phyloP scores from a whole-genome alignment of 2,329 filamentous ascomycete genomes.

The Diaporthe sp. region DNA sequence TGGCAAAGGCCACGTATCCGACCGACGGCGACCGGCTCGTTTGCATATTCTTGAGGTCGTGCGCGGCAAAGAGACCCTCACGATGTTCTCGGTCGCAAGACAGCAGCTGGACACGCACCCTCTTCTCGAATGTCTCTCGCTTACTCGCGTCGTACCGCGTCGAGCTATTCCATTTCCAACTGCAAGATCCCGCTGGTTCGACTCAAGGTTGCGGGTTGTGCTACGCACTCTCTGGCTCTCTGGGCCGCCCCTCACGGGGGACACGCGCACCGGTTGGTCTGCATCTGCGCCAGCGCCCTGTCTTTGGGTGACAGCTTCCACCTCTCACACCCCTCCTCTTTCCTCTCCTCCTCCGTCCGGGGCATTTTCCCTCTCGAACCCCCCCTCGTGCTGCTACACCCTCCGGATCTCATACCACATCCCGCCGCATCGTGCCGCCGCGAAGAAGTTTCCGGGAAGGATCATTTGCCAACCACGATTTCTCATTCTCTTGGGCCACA shows the following conservation, averaged over 20 bases:
- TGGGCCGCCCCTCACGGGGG: slow-evolving; percentile 9
- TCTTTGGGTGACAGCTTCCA: not conserved
- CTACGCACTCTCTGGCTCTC: not conserved
- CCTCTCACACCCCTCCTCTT: too few species aligned
- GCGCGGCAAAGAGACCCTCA: slow-evolving; percentile 30
- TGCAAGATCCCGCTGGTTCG: slow-evolving; percentile 32
- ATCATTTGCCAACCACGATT: slow-evolving; percentile 18
- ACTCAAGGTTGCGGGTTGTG: slow-evolving; percentile 37
- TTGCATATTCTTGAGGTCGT: not conserved
- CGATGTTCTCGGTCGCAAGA: slow-evolving; percentile 18
- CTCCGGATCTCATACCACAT: slow-evolving; percentile 16
- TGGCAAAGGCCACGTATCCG: slow-evolving; percentile 28
- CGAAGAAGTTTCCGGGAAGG: slow-evolving; percentile 6
- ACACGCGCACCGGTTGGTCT: slow-evolving; percentile 7
- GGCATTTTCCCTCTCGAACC: not conserved
- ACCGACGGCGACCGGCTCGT: slow-evolving; percentile 2
- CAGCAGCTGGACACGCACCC: slow-evolving; percentile 16
- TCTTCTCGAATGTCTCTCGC: slow-evolving; percentile 35
- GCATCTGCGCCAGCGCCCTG: not conserved
- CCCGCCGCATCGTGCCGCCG: slow-evolving; percentile 30
- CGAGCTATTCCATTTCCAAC: slow-evolving; percentile 22
- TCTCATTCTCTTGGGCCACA: not conserved
- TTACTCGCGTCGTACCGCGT: slow-evolving; percentile 38
- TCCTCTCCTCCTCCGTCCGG: not conserved
- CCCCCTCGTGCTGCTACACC: slow-evolving; percentile 12